Percentiles rank a stretch among this genome's conserved stretches.
Evolutionary conservation across 2,329 filamentous ascomycete genomes (phyloP).

Genomic region (Ophiostoma australiae): DNA sequence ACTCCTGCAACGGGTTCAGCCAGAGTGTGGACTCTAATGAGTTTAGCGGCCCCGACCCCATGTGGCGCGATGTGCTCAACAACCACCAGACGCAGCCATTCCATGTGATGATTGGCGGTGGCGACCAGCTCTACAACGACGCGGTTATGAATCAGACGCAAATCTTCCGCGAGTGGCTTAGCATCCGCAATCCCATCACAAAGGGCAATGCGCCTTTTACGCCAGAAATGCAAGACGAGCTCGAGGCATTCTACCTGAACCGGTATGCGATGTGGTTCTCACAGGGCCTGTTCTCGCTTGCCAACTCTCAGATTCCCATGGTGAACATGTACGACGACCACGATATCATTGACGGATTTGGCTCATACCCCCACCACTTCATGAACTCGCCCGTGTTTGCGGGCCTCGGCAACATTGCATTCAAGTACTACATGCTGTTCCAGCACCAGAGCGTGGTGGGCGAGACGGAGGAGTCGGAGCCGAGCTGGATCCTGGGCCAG

Average conservation of each 20-base stretch:
- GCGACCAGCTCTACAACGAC: conserved; percentile 97
- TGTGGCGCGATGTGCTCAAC: conserved; percentile 96
- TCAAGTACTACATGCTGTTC: conserved; percentile 98
- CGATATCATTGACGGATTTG: conserved; percentile 85
- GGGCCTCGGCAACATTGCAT: conserved; percentile 83
- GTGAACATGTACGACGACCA: conserved; percentile 98
- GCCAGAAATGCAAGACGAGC: conserved; percentile 75
- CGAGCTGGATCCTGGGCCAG: conserved; percentile 82
- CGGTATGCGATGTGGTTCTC: conserved; percentile 95
- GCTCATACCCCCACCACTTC: conserved; percentile 85
- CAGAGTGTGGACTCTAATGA: conserved; percentile 68
- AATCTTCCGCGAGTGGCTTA: conserved; percentile 78
- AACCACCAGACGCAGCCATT: conserved; percentile 86
- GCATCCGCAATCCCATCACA: conserved; percentile 69
- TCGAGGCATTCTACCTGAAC: conserved; percentile 83
- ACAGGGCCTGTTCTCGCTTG: conserved; percentile 87
- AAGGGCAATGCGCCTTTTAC: conserved; percentile 78
- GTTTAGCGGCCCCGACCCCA: conserved; percentile 86
- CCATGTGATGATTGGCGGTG: conserved; percentile 96
- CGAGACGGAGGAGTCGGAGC: conserved; percentile 77
- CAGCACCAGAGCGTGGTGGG: conserved; percentile 84
- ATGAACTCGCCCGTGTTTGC: conserved; percentile 88
- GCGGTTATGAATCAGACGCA: conserved; percentile 68
- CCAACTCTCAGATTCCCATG: conserved; percentile 93
- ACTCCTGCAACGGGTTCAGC: conserved; percentile 96